Conservation (phyloP, 2,329 filamentous ascomycete genomes). For the Penicillium sclerotiorum region DNA sequence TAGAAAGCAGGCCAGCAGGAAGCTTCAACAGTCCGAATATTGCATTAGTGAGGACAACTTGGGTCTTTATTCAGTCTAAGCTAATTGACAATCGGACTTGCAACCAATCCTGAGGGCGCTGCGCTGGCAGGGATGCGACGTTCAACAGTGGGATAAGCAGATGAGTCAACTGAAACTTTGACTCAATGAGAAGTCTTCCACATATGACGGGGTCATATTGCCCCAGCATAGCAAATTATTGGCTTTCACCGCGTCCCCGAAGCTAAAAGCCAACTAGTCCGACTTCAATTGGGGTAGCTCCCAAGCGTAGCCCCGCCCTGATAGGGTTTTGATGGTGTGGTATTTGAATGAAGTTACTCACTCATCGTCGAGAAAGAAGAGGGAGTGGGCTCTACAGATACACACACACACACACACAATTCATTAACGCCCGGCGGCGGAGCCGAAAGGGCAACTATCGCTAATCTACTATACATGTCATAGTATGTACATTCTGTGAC, state of each 20-base stretch:
- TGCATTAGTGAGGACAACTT: background rate
- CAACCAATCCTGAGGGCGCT: background rate
- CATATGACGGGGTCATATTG: background rate
- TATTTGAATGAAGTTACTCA: background rate
- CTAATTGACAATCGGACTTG: background rate
- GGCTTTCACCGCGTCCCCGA: background rate
- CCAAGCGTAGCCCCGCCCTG: background rate
- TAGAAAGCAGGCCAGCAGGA: background rate
- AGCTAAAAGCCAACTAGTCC: background rate
- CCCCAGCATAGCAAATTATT: background rate
- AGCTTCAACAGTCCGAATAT: background rate
- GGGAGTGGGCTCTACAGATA: background rate
- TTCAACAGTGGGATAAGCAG: background rate
- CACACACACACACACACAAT: background rate
- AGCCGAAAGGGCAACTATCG: no score
- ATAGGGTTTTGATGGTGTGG: background rate
- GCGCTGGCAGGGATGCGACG: background rate
- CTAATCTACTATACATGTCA: no score
- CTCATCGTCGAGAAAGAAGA: background rate
- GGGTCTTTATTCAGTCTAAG: no score
- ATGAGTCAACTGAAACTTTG: no score
- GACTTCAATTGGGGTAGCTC: background rate
- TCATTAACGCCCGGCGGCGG: no score
- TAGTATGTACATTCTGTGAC: no score
- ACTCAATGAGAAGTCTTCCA: background rate